Percentiles rank a stretch among this genome's conserved stretches.
Conservation (phyloP, 495 filamentous ascomycete genomes). For the Cryomyces antarcticus region DNA sequence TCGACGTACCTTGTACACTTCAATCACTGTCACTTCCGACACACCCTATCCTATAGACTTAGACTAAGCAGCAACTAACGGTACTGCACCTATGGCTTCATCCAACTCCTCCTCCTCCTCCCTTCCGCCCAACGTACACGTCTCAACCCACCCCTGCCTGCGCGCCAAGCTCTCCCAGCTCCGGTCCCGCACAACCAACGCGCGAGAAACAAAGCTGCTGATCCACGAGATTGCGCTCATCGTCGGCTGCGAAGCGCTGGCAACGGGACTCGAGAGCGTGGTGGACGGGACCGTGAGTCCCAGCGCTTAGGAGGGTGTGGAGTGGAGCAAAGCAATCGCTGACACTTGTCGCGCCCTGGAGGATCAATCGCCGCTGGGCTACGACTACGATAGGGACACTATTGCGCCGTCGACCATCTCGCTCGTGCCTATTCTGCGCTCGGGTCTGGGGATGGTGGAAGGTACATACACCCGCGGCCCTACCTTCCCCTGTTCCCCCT, state of each 20-base stretch:
- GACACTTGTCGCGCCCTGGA: conserved; percentile 20
- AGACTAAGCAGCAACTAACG: too few species aligned
- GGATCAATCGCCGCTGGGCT: conserved; percentile 57
- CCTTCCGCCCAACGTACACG: conserved; percentile 52
- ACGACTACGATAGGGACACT: conserved; percentile 39
- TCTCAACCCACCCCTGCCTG: conserved; percentile 74
- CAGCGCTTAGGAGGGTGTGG: too few species aligned
- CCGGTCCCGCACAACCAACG: conserved; percentile 44
- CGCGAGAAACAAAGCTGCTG: conserved; percentile 58
- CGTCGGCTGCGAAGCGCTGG: conserved; percentile 63
- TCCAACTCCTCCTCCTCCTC: too few species aligned
- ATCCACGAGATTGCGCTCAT: conserved; percentile 75
- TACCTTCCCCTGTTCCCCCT: not conserved
- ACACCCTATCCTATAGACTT: too few species aligned
- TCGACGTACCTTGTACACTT: too few species aligned
- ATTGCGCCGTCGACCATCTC: conserved; percentile 45
- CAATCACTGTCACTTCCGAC: too few species aligned
- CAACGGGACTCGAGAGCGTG: conserved; percentile 27
- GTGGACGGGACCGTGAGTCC: conserved; percentile 16
- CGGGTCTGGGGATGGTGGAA: conserved; percentile 77
- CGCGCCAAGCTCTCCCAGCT: conserved; percentile 78
- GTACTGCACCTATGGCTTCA: too few species aligned
- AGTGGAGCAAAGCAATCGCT: conserved; percentile 4
- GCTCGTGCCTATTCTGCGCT: conserved; percentile 80
- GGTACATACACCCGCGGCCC: conserved; percentile 21